Conservation (phyloP, 116 monocot species). For the Zostera marina region DNA sequence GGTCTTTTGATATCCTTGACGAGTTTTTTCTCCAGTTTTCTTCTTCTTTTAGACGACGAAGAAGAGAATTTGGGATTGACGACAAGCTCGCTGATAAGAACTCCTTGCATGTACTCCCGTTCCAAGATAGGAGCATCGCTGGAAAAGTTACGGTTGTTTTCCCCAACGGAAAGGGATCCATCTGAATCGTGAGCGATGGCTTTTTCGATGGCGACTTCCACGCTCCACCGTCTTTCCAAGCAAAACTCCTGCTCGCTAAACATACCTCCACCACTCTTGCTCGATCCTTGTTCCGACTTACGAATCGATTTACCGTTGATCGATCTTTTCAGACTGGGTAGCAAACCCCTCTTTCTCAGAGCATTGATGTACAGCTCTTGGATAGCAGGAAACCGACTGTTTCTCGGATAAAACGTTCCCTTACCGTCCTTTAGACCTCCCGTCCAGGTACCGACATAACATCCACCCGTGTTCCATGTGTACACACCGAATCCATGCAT, state of each 20-base stretch:
- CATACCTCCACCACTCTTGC: not conserved
- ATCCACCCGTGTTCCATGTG: constrained; percentile 62
- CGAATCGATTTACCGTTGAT: constrained; percentile 50
- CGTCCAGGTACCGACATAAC: constrained; percentile 81
- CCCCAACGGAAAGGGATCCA: constrained; percentile 7
- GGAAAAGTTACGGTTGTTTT: constrained; percentile 18
- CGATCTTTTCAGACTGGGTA: constrained; percentile 62
- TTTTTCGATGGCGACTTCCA: constrained; percentile 86
- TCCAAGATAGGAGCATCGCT: constrained; percentile 57
- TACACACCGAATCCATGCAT: constrained; percentile 81
- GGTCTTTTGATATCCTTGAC: constrained; percentile 54
- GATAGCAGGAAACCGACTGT: constrained; percentile 41
- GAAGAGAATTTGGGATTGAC: constrained; percentile 26
- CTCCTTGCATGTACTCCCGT: constrained; percentile 76
- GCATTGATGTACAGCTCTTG: constrained; percentile 63
- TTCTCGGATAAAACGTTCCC: constrained; percentile 72
- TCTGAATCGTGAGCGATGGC: constrained; percentile 41
- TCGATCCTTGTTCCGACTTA: constrained; percentile 32
- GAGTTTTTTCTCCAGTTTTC: constrained; percentile 45
- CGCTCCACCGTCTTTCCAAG: constrained; percentile 90
- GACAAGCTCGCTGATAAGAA: constrained; percentile 63
- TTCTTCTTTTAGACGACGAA: constrained; percentile 34
- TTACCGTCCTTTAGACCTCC: constrained; percentile 85
- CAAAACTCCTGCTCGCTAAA: constrained; percentile 27
- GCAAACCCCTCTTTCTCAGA: constrained; percentile 49